phyloP scores from a whole-genome alignment of 73 alveolate species.

The Loxodes magnus region DNA sequence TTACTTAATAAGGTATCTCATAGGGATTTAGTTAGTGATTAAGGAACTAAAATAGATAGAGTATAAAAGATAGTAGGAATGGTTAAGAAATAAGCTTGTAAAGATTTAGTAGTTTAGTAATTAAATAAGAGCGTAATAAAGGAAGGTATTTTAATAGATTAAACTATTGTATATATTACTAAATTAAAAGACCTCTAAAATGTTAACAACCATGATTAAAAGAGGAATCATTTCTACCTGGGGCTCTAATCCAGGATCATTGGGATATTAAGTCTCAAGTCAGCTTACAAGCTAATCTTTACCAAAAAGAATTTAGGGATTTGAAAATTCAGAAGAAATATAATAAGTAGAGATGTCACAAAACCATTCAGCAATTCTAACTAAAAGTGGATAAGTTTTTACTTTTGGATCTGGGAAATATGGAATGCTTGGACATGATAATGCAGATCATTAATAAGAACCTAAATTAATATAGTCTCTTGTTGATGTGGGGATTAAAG shows the following conservation, averaged over 20 bases:
- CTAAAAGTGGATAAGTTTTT: slow-evolving; percentile 41
- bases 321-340: slow-evolving; percentile 3
- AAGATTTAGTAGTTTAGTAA: too few species aligned
- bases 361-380: slow-evolving; percentile 31
- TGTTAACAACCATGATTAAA: slow-evolving; percentile 90
- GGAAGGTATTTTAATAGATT: too few species aligned
- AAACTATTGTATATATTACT: too few species aligned
- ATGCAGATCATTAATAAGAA: slow-evolving; percentile 23
- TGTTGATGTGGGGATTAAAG: slow-evolving; percentile 18
- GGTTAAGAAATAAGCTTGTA: too few species aligned
- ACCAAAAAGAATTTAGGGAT: neutral
- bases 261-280: neutral
- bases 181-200: too few species aligned
- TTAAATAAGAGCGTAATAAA: too few species aligned
- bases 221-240: slow-evolving; percentile 56
- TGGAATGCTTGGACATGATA: slow-evolving; percentile 54
- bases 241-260: neutral
- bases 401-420: slow-evolving; percentile 49
- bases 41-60: too few species aligned
- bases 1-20: too few species aligned
- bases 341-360: slow-evolving; percentile 16
- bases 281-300: neutral
- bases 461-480: slow-evolving; percentile 35
- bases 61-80: too few species aligned
- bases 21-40: too few species aligned